Evolutionary conservation across 441 rosid genomes (phyloP), one percentile per base, ranked within the genome.

Genomic region (Mallotus japonicus): DNA sequence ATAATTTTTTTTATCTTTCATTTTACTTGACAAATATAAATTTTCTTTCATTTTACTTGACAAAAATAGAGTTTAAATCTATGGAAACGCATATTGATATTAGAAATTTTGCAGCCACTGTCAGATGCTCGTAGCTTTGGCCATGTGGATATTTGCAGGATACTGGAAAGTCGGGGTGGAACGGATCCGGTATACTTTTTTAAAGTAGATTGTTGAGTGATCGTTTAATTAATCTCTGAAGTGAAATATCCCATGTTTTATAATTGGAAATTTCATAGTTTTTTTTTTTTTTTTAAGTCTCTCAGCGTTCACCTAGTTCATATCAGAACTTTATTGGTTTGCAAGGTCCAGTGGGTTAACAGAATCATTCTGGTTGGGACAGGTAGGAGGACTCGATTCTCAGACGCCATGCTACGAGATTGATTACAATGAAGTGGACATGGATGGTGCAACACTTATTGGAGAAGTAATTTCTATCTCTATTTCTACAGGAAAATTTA

Each of bases 371-470:
- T 73, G 37, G 62, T 75, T 83, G 75, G 71, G 63, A 73, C 79
- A 87, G 90, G 88, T 87, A 20, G 88, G 87, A 56, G 88, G 87
- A 56, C 78, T 75, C 34, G 86, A 86, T 44, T 85, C 87, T 24
- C 88, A 73, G 61, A 57, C 72, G 28, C 86, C 88, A 51, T 85
- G 87, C 76, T 85, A 83, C 72, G 78, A 77, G 81, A 83, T 86
- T 19, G 82, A 83, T 73, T 74, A 44, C 46, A 1, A 0, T 7
- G 91, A 87, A 82, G 86, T 84, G 71, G 71, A 60, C 79, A 86
- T 89, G 86, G 79, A 80, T 53, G 75, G 58, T 57, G 88, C 84
- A 60, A 76, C 73, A 53, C 88, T 84, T 32, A 85, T 89, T 16
- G 89, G 90, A 81, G 88, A 89, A 81, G 90, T 82, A 82, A 81